Conservation (phyloP, 805 yeast species). For the Peterozyma xylosa region DNA sequence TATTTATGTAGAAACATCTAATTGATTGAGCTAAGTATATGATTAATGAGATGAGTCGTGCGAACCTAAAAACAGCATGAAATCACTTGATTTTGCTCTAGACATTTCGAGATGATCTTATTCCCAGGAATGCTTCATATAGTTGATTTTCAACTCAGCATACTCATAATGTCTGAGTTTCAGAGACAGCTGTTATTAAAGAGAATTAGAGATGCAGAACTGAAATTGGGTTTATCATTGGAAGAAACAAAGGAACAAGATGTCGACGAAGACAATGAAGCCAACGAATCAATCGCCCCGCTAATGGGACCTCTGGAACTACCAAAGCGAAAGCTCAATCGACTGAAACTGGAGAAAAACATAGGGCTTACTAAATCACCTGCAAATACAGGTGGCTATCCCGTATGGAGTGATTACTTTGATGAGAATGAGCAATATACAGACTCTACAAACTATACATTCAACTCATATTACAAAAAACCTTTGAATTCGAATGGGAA, state of each 20-base stretch:
- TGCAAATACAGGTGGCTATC: not conserved
- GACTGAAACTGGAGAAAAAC: not conserved
- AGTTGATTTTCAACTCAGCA: no score
- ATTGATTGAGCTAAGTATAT: no score
- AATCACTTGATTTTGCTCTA: no score
- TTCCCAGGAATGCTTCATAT: no score
- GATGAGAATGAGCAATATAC: slow-evolving; percentile 13
- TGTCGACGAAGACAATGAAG: slow-evolving; percentile 10
- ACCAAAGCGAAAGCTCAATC: not conserved
- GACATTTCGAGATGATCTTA: no score
- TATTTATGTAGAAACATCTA: no score
- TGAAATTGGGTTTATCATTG: slow-evolving; percentile 13
- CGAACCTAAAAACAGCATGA: no score
- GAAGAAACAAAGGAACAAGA: slow-evolving; percentile 8
- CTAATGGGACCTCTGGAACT: slow-evolving; percentile 9
- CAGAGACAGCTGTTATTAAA: slow-evolving; percentile 18
- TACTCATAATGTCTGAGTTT: slow-evolving; percentile 13
- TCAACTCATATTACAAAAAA: slow-evolving; percentile 51
- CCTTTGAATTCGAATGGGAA: slow-evolving; percentile 30
- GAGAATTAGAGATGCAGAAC: slow-evolving; percentile 15
- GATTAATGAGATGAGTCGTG: no score
- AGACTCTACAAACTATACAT: slow-evolving; percentile 20
- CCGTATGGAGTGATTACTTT: slow-evolving; percentile 29
- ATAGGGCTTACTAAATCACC: not conserved
- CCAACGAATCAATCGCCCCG: slow-evolving; percentile 8